Percentiles rank a stretch among this genome's conserved stretches.
Evolutionary conservation across 805 yeast genomes (phyloP).

Genomic region (Metschnikowia shivogae): DNA sequence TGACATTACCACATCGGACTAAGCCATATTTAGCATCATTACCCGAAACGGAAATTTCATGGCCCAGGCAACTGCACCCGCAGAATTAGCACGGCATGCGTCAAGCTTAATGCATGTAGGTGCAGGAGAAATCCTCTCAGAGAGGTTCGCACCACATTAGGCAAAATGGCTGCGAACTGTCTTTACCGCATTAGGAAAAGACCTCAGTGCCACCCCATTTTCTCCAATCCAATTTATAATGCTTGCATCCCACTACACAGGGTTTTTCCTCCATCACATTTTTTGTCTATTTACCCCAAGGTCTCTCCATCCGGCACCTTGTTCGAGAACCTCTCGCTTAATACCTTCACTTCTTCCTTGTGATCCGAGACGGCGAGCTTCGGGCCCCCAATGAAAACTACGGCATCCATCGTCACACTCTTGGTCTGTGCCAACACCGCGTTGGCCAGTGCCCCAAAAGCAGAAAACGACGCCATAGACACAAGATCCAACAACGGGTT

Average conservation of each 20-base stretch:
- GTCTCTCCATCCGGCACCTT: neutral
- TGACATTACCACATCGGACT: constrained; percentile 1
- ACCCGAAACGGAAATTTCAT: constrained; percentile 1
- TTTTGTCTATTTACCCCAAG: neutral
- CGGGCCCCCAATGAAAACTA: constrained; percentile 5
- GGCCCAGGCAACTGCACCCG: neutral
- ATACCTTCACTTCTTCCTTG: neutral
- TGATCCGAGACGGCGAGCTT: constrained; percentile 1
- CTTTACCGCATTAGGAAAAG: constrained; percentile 15
- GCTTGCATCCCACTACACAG: neutral
- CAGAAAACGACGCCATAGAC: neutral
- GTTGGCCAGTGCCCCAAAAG: neutral
- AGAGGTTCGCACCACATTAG: constrained; percentile 7
- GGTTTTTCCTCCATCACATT: neutral
- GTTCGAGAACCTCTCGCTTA: constrained; percentile 4
- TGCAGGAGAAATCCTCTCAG: neutral
- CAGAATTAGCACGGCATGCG: neutral
- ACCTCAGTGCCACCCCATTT: neutral
- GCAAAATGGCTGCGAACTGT: constrained; percentile 18
- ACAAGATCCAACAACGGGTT: neutral
- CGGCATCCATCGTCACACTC: constrained; percentile 5
- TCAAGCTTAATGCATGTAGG: neutral
- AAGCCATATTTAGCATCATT: neutral
- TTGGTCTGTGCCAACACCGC: constrained; percentile 5
- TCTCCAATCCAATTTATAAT: constrained; percentile 7